Base-by-base conservation (phyloP, 2,329 filamentous ascomycete genomes). In the Furcasterigmium sp. region DNA sequence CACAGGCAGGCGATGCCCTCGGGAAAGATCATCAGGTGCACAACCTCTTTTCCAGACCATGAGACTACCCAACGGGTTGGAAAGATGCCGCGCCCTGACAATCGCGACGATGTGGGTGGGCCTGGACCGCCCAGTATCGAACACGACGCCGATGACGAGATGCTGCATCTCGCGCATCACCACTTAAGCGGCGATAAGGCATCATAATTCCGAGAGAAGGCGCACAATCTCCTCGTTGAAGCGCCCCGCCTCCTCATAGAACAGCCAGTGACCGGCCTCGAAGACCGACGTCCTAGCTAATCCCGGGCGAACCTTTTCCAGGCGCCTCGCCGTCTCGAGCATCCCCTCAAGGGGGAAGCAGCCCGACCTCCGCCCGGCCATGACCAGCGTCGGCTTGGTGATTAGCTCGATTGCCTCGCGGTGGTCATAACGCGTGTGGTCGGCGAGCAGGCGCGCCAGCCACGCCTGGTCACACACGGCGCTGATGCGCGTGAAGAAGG, bases 351-450 rank as follows among this genome's bases (percentile, higher is more conserved):
- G 50, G 26, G 64, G 54, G 36, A 68, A 68, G 39, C 65, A 68
- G 2, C 63, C 64, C 1, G 62, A 62, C 30, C 59, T 50, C n/a
- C 52, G 48, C 0, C 62, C 65, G 0, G 57, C 61, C 55, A 68
- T 55, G 8, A 68, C 64, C 42, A 67, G 45, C 30, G 56, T 56
- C 36, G 64, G 63, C 45, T 53, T 52, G 18, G 23, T 45, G 25
- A 67, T 60, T 21, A 45, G 43, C 49, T 65, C 64, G 23, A 61
- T 53, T 2, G 63, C 64, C 51, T 68, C 65, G 29, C 65, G 62
- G 50, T 68, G 65, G 41, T 68, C 65, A 43, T 67, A 68, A 19
- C 64, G 46, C 38, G 65, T 68, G 42, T 67, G 65, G 39, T 68
- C 64, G 2, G 60, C 60, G 28, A 68, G 46, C 45, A 68, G 41